Evolutionary conservation across 768 basidiomycete species (phyloP).

Genomic region (Tricholoma terreum): DNA sequence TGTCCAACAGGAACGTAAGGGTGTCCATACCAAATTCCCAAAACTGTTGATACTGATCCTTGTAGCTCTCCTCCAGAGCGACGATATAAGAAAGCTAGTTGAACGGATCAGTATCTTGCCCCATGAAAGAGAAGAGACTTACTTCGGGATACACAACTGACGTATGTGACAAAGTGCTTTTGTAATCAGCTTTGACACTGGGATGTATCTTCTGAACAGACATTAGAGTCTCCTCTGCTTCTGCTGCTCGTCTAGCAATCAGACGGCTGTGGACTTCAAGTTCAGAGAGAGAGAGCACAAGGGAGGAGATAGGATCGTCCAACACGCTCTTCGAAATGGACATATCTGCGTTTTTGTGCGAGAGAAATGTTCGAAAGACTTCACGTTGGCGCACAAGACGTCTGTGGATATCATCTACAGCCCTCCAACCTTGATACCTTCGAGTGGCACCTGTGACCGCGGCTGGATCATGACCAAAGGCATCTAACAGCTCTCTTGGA

Average conservation of each 20-base stretch:
- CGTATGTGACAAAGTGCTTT: constrained; percentile 60
- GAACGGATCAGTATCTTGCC: constrained; percentile 1
- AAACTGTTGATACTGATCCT: constrained; percentile 74
- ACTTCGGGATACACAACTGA: constrained; percentile 82
- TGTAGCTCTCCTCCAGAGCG: constrained; percentile 74
- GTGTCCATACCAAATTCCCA: constrained; percentile 83
- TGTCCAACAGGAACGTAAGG: constrained; percentile 71
- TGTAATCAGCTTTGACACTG: constrained; percentile 61
- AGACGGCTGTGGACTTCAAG: constrained; percentile 46
- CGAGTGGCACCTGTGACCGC: constrained; percentile 69
- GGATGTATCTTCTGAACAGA: constrained; percentile 55
- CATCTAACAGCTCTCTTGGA: constrained; percentile 67
- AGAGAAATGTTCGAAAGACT: constrained; percentile 47
- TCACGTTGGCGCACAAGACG: constrained; percentile 62
- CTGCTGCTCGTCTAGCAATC: constrained; percentile 44
- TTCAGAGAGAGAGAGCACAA: constrained; percentile 46
- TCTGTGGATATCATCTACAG: constrained; percentile 71
- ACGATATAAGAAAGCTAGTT: constrained; percentile 65
- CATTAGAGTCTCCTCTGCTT: constrained; percentile 46
- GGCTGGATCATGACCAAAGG: constrained; percentile 74
- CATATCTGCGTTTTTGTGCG: constrained; percentile 18
- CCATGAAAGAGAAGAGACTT: constrained; percentile 12
- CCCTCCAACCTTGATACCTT: constrained; percentile 60
- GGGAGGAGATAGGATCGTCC: constrained; percentile 49
- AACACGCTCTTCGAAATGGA: constrained; percentile 40